Conservation (phyloP, 2,329 filamentous ascomycete genomes). For the Cladophialophora yegresii region DNA sequence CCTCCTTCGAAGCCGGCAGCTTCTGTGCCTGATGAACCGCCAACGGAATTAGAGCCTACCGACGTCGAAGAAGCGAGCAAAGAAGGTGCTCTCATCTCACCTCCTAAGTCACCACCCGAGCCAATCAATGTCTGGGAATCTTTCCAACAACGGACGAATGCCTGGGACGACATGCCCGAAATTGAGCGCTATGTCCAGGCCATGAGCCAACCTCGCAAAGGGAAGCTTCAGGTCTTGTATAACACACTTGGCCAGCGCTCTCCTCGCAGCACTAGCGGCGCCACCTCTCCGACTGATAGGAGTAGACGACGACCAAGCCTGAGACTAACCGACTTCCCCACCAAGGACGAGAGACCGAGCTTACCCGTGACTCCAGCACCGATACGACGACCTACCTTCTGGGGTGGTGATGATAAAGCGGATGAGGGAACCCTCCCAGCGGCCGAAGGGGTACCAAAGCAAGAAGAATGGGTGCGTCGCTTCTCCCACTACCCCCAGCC, state of each 20-base stretch:
- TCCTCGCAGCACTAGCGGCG: slow-evolving; percentile 21
- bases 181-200: slow-evolving; percentile 85
- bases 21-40: slow-evolving; percentile 4
- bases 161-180: slow-evolving; percentile 88
- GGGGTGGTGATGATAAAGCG: slow-evolving; percentile 63
- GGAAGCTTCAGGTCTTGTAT: slow-evolving; percentile 48
- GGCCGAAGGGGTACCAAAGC: slow-evolving; percentile 80
- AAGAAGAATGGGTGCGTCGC: slow-evolving; percentile 90
- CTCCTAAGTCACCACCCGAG: slow-evolving; percentile 9
- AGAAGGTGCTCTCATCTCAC: slow-evolving; percentile 13
- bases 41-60: slow-evolving; percentile 21
- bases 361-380: slow-evolving; percentile 89
- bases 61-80: slow-evolving; percentile 14
- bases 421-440: slow-evolving; percentile 64
- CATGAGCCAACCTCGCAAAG: slow-evolving; percentile 63
- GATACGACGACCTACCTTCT: slow-evolving; percentile 67
- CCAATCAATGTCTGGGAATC: slow-evolving; percentile 54
- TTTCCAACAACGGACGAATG: slow-evolving; percentile 73
- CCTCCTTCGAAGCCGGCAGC: slow-evolving; percentile 14
- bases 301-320: slow-evolving; percentile 55
- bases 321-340: slow-evolving; percentile 84
- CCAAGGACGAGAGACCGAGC: slow-evolving; percentile 77
- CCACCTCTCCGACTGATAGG: slow-evolving; percentile 35
- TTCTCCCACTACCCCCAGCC: slow-evolving; percentile 39
- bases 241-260: slow-evolving; percentile 34